A percentile compares a stretch with the other conserved stretches of the same genome.
phyloP scores from a whole-genome alignment of 257 asterid genomes.

The Linaria vulgaris region DNA sequence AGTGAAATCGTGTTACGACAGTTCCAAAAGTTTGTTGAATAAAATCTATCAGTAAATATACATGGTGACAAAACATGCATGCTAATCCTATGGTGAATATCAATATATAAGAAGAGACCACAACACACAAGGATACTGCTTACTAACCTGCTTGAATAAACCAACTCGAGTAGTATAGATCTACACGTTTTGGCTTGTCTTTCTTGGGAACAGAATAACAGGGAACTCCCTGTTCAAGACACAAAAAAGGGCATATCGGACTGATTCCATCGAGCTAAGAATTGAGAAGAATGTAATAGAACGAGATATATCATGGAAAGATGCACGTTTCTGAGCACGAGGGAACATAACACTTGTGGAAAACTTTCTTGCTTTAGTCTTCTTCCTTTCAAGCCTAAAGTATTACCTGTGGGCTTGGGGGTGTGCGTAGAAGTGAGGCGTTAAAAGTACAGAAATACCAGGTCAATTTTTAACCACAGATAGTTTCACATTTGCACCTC shows the following conservation, averaged over 20 bases:
- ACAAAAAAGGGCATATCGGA: slow-evolving; percentile 14
- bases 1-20: too few relatives aligned
- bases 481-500: too few relatives aligned
- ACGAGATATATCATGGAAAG: background rate
- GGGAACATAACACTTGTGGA: too few relatives aligned
- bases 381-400: too few relatives aligned
- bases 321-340: background rate
- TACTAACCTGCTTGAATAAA: slow-evolving; percentile 68
- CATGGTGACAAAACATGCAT: too few relatives aligned
- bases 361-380: too few relatives aligned
- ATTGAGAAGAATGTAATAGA: background rate
- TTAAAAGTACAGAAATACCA: too few relatives aligned
- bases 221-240: slow-evolving; percentile 67
- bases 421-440: too few relatives aligned
- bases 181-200: slow-evolving; percentile 86
- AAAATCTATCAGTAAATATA: too few relatives aligned
- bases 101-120: background rate
- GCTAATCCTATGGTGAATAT: background rate
- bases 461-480: too few relatives aligned
- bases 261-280: slow-evolving; percentile 5
- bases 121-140: background rate
- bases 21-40: too few relatives aligned
- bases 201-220: slow-evolving; percentile 52
- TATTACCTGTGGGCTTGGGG: too few relatives aligned
- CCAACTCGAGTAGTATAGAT: slow-evolving; percentile 94